A percentile compares a stretch with the other conserved stretches of the same genome.
phyloP scores from a whole-genome alignment of 1,284 basidiomycete species.

The Thecaphora thlaspeos region DNA sequence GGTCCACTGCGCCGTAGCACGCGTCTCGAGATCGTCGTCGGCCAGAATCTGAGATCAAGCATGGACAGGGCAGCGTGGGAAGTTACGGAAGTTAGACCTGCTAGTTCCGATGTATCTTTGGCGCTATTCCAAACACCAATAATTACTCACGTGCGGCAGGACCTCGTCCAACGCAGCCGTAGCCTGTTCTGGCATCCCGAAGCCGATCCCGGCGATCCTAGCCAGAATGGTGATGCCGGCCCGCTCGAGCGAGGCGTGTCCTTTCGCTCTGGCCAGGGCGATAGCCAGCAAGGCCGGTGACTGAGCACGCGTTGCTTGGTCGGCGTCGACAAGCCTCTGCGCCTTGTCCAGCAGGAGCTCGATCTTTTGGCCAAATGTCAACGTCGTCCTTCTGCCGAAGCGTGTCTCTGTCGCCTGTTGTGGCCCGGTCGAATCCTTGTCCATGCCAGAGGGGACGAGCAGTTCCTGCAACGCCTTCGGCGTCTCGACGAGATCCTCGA shows the following conservation, averaged over 20 bases:
- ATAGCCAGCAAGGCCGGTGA: background rate
- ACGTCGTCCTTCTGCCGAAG: too few species aligned
- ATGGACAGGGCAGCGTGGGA: too few species aligned
- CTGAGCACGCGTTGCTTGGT: background rate
- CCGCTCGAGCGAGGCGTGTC: background rate
- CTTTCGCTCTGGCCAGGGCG: background rate
- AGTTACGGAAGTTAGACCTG: too few species aligned
- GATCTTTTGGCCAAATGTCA: background rate
- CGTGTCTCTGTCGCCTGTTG: background rate
- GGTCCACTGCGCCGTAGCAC: conserved; percentile 10
- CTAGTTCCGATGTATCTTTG: too few species aligned
- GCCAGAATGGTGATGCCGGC: background rate
- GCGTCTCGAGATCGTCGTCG: background rate
- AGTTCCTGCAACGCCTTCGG: background rate
- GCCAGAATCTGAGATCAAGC: background rate
- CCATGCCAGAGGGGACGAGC: too few species aligned
- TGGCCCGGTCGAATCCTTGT: too few species aligned
- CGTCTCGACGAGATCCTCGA: background rate
- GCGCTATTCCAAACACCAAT: too few species aligned
- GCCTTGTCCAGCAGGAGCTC: background rate
- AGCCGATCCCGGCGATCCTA: background rate
- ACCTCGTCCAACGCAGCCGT: background rate
- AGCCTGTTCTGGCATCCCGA: background rate
- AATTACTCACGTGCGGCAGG: background rate
- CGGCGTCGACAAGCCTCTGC: background rate